A percentile compares a stretch with the other conserved stretches of the same genome.
phyloP scores from a whole-genome alignment of 2,329 filamentous ascomycete species.

The Fusarium albidum region DNA sequence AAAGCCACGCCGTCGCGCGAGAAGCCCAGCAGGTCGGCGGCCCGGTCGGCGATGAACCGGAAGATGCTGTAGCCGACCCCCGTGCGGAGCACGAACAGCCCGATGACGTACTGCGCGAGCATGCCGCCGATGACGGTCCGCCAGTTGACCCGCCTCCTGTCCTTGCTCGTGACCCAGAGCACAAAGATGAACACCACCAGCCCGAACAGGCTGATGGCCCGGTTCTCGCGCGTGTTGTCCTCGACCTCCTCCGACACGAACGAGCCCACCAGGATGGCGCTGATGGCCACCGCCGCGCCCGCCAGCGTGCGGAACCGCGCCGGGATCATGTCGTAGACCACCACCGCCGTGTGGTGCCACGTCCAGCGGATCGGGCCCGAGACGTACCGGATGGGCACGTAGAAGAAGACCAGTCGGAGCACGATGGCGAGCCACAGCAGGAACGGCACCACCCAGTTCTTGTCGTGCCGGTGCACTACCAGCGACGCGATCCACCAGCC shows the following conservation, averaged over 20 bases:
- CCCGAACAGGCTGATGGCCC: constrained; percentile 83
- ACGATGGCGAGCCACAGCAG: constrained; percentile 79
- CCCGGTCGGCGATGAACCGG: constrained; percentile 82
- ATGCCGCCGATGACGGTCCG: constrained; percentile 89
- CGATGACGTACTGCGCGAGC: constrained; percentile 86
- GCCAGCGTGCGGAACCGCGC: constrained; percentile 69
- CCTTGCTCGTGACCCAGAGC: constrained; percentile 76
- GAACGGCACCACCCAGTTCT: constrained; percentile 86
- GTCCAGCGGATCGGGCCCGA: constrained; percentile 71
- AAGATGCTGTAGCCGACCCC: constrained; percentile 88
- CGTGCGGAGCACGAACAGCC: constrained; percentile 86
- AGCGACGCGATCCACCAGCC: constrained; percentile 82
- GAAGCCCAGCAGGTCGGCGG: constrained; percentile 78
- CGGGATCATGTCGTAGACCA: constrained; percentile 69
- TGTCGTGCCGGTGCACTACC: constrained; percentile 74
- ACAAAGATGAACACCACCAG: constrained; percentile 72
- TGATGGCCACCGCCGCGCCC: constrained; percentile 70
- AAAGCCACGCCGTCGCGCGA: constrained; percentile 78
- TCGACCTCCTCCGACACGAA: constrained; percentile 75
- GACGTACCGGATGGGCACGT: constrained; percentile 73
- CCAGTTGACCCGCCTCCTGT: constrained; percentile 72
- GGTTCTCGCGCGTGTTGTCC: constrained; percentile 82
- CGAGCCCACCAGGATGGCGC: constrained; percentile 78
- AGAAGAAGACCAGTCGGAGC: constrained; percentile 77
- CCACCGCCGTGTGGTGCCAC: constrained; percentile 72